phyloP scores from a whole-genome alignment of 2,329 filamentous ascomycete genomes.

The Harringtonia lauricola region DNA sequence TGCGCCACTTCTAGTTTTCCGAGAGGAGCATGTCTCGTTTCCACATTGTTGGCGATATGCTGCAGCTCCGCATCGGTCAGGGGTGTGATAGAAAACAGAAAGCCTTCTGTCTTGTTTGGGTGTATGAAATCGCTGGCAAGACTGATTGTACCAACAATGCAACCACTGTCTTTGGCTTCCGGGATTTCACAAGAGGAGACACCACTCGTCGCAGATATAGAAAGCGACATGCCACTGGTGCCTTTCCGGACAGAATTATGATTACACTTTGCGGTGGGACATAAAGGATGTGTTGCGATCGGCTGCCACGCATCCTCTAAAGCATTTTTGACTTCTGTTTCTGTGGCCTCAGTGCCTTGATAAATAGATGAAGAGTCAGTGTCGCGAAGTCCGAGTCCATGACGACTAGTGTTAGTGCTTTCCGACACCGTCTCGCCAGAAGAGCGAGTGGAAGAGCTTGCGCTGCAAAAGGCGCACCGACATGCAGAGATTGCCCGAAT shows the following conservation, averaged over 20 bases:
- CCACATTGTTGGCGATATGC: neutral
- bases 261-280: too few relatives aligned
- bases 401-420: too few relatives aligned
- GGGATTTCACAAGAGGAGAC: neutral
- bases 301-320: too few relatives aligned
- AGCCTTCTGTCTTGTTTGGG: neutral
- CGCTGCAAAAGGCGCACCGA: too few relatives aligned
- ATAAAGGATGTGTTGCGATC: too few relatives aligned
- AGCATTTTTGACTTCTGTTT: too few relatives aligned
- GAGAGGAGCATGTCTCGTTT: neutral
- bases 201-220: neutral
- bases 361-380: too few relatives aligned
- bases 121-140: slow-evolving; percentile 1
- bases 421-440: too few relatives aligned
- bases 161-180: neutral
- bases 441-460: too few relatives aligned
- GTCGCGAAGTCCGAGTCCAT: too few relatives aligned
- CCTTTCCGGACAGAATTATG: neutral
- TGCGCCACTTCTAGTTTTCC: slow-evolving; percentile 1
- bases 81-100: slow-evolving; percentile 9
- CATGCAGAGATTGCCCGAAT: too few relatives aligned
- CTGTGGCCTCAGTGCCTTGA: too few relatives aligned
- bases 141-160: slow-evolving; percentile 1
- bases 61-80: neutral
- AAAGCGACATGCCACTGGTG: neutral